Percentiles rank a stretch among this genome's conserved stretches.
phyloP scores from a whole-genome alignment of 352 stramenopile species.

The Phytophthora sp. region DNA sequence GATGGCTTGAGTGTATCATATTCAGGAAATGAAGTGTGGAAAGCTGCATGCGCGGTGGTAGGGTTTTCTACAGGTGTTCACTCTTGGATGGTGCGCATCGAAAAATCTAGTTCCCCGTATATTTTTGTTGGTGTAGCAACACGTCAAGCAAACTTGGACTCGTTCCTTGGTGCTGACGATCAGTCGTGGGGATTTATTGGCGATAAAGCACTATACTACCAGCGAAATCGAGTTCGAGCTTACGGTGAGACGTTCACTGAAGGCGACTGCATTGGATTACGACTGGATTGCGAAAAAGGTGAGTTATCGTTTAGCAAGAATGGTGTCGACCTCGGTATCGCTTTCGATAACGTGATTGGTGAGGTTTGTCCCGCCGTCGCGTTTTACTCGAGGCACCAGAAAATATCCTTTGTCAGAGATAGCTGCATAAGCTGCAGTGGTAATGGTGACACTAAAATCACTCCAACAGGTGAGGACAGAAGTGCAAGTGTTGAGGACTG shows the following conservation, averaged over 20 bases:
- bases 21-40: slow-evolving; percentile 89
- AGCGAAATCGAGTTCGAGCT: slow-evolving; percentile 92
- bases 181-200: slow-evolving; percentile 99
- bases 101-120: slow-evolving; percentile 96
- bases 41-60: slow-evolving; percentile 75
- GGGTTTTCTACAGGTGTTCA: slow-evolving; percentile 81
- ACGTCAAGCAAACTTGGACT: slow-evolving; percentile 90
- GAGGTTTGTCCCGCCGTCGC: slow-evolving; percentile 92
- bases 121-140: slow-evolving; percentile 98
- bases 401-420: slow-evolving; percentile 60
- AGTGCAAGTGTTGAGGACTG: slow-evolving; percentile 58
- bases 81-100: slow-evolving; percentile 89
- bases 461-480: slow-evolving; percentile 23
- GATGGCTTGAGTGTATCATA: slow-evolving; percentile 73
- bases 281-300: slow-evolving; percentile 84
- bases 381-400: slow-evolving; percentile 93
- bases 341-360: slow-evolving; percentile 92
- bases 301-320: slow-evolving; percentile 92
- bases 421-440: slow-evolving; percentile 21
- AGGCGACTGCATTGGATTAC: slow-evolving; percentile 87
- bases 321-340: slow-evolving; percentile 79
- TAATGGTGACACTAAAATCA: not conserved
- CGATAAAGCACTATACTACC: slow-evolving; percentile 98
- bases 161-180: slow-evolving; percentile 97
- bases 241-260: slow-evolving; percentile 90